Evolutionary conservation across 1,139 yeast genomes (phyloP).

Genomic region (Protomyces gravidus): DNA sequence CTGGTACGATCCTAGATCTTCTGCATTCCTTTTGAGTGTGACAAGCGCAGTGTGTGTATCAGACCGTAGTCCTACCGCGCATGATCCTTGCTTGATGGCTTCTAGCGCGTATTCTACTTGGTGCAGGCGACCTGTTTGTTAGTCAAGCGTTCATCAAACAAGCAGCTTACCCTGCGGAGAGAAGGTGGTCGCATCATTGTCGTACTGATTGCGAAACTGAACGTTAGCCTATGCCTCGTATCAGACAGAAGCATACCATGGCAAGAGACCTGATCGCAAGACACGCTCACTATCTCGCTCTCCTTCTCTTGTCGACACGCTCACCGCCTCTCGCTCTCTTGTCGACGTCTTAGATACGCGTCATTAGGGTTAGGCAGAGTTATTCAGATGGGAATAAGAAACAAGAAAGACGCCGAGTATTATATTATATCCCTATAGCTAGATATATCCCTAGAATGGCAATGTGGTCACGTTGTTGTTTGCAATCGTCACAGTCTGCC

Average conservation of each 20-base stretch:
- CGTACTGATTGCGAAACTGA: slow-evolving; percentile 28
- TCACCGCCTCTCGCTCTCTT: too few species aligned
- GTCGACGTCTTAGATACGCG: too few species aligned
- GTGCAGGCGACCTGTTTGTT: slow-evolving; percentile 30
- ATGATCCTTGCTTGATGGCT: slow-evolving; percentile 97
- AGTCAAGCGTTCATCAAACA: neutral
- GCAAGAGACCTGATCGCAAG: too few species aligned
- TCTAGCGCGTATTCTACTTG: slow-evolving; percentile 86
- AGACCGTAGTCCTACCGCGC: slow-evolving; percentile 90
- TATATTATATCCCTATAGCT: neutral
- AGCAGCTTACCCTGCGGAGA: slow-evolving; percentile 30
- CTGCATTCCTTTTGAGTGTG: slow-evolving; percentile 92
- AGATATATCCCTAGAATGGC: neutral
- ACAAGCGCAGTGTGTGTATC: slow-evolving; percentile 83
- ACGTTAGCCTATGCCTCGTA: neutral
- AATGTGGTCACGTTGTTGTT: slow-evolving; percentile 1
- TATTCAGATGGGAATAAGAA: too few species aligned
- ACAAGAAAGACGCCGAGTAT: too few species aligned
- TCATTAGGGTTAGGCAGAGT: too few species aligned
- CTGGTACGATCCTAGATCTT: slow-evolving; percentile 94
- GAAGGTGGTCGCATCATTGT: slow-evolving; percentile 31
- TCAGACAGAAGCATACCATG: neutral
- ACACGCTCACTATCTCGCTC: neutral
- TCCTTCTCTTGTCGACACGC: too few species aligned
- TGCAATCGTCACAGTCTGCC: slow-evolving; percentile 12